phyloP scores from a whole-genome alignment of 371 early-diverging fungal species.

The Cokeromyces recurvatus region DNA sequence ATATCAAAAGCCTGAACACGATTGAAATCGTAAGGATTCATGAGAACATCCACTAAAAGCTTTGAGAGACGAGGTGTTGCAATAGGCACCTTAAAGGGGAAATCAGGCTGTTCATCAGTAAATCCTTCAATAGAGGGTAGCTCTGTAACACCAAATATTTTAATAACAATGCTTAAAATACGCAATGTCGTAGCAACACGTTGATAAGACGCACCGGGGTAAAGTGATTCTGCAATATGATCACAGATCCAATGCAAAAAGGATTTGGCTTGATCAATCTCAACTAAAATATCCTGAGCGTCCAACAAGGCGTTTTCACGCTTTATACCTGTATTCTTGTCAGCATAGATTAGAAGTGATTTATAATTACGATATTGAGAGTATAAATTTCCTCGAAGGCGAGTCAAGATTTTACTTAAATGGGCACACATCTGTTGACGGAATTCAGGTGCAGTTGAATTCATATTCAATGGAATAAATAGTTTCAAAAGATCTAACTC shows the following conservation, averaged over 20 bases:
- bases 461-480: conserved; percentile 65
- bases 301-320: conserved; percentile 13
- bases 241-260: conserved; percentile 44
- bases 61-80: conserved; percentile 45
- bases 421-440: conserved; percentile 69
- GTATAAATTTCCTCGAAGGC: conserved; percentile 50
- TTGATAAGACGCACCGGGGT: conserved; percentile 63
- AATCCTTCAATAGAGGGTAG: conserved; percentile 47
- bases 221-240: conserved; percentile 34
- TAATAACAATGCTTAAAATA: conserved; percentile 40
- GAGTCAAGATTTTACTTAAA: conserved; percentile 50
- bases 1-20: conserved; percentile 63
- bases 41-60: conserved; percentile 52
- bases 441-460: conserved; percentile 72
- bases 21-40: conserved; percentile 70
- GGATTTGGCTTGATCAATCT: conserved; percentile 21
- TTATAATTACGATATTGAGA: conserved; percentile 34
- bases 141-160: conserved; percentile 50
- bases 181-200: conserved; percentile 55
- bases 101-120: conserved; percentile 36
- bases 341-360: conserved; percentile 20
- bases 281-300: conserved; percentile 9
- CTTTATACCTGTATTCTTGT: conserved; percentile 11
- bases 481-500: conserved; percentile 56
- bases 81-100: conserved; percentile 54